A percentile compares a stretch with the other conserved stretches of the same genome.
phyloP scores from a whole-genome alignment of 306 rosid genomes.

The Lathyrus oleraceus region DNA sequence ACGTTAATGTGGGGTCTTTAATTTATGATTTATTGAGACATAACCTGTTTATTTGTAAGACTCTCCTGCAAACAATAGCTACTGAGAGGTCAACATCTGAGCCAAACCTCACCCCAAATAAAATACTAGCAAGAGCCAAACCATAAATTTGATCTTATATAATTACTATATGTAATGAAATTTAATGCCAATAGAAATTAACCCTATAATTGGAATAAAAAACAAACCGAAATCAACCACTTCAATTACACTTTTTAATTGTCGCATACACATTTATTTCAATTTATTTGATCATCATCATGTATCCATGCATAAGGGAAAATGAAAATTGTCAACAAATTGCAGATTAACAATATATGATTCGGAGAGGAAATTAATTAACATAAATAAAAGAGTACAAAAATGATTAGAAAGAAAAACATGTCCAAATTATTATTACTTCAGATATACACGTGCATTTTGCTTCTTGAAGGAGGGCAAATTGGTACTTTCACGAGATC shows the following conservation, averaged over 20 bases:
- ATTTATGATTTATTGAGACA: background rate
- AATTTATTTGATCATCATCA: background rate
- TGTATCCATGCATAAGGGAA: background rate
- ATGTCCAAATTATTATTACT: background rate
- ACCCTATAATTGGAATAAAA: background rate
- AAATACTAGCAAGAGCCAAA: background rate
- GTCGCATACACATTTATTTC: too few species aligned
- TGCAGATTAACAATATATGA: constrained; percentile 25
- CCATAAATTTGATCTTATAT: background rate
- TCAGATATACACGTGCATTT: background rate
- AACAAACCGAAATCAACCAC: background rate
- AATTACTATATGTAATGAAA: background rate
- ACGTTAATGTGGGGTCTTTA: background rate
- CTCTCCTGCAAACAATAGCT: background rate
- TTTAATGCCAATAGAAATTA: background rate
- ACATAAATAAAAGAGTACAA: background rate
- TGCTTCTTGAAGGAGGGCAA: constrained; percentile 19
- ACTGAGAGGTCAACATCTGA: background rate
- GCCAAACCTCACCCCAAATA: background rate
- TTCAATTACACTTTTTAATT: background rate
- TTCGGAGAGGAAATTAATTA: background rate
- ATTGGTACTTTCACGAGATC: constrained; percentile 21
- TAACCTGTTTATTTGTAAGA: background rate
- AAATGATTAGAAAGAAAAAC: background rate
- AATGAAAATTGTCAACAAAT: constrained; percentile 24